These are phyloP conservation scores for Ambrosiella cleistominuta DNA, from an alignment of 2,329 filamentous ascomycete species.

Conservation along the genomic window DNA sequence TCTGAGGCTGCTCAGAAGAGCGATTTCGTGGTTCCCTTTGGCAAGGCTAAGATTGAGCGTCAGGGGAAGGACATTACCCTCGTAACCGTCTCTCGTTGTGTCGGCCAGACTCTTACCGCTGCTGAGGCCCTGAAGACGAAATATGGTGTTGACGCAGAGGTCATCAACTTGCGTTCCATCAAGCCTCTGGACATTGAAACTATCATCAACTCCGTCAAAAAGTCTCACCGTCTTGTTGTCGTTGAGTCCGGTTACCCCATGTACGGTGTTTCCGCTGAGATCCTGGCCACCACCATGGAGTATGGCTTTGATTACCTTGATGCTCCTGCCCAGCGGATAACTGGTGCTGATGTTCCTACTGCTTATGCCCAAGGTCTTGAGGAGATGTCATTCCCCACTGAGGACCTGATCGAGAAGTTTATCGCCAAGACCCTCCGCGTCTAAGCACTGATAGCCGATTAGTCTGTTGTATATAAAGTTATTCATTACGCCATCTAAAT, in stretches of 20 bases:
- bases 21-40: conserved; percentile 93
- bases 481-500: not conserved
- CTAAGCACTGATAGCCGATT: conserved; percentile 25
- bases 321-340: conserved; percentile 81
- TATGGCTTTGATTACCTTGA: conserved; percentile 97
- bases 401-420: conserved; percentile 72
- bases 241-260: conserved; percentile 95
- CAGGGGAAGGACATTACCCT: conserved; percentile 91
- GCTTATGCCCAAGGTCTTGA: conserved; percentile 88
- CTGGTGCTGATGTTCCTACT: conserved; percentile 91
- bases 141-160: conserved; percentile 88
- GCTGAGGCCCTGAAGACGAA: conserved; percentile 89
- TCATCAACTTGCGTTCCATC: conserved; percentile 93
- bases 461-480: conserved; percentile 1
- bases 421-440: conserved; percentile 75
- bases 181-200: conserved; percentile 93
- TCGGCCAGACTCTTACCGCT: conserved; percentile 76
- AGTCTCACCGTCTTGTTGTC: conserved; percentile 78
- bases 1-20: conserved; percentile 88
- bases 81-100: conserved; percentile 84
- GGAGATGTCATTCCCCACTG: conserved; percentile 86
- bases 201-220: conserved; percentile 96
- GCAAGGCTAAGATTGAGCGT: conserved; percentile 98
- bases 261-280: conserved; percentile 83
- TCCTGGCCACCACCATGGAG: conserved; percentile 88